A percentile compares a stretch with the other conserved stretches of the same genome.
Conservation (phyloP, 805 yeast genomes). For the Yarrowia sp. region DNA sequence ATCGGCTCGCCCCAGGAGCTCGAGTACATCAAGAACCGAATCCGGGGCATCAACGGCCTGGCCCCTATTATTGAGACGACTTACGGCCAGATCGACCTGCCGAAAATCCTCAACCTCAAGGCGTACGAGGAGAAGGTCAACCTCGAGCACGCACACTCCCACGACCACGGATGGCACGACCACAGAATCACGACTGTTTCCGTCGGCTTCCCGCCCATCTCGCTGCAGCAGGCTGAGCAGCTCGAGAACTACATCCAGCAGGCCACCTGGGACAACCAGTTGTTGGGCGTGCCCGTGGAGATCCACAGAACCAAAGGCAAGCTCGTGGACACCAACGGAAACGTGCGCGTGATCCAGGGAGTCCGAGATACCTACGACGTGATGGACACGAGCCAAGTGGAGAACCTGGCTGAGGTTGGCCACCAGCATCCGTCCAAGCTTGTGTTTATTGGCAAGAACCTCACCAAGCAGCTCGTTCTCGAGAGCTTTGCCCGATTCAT, state of each 20-base stretch:
- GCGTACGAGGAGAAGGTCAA: constrained; percentile 56
- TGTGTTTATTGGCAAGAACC: constrained; percentile 72
- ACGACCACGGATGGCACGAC: constrained; percentile 35
- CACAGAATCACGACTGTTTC: constrained; percentile 52
- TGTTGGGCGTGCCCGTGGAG: constrained; percentile 50
- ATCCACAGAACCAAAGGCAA: constrained; percentile 83
- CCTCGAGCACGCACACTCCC: constrained; percentile 30
- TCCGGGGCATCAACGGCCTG: constrained; percentile 59
- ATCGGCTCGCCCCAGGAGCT: constrained; percentile 36
- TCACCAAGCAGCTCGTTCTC: constrained; percentile 39
- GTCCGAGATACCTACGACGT: constrained; percentile 91
- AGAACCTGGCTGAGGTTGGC: constrained; percentile 38
- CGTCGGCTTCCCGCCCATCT: constrained; percentile 46
- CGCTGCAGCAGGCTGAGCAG: constrained; percentile 42
- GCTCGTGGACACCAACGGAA: constrained; percentile 44
- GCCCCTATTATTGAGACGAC: constrained; percentile 67
- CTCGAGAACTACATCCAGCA: constrained; percentile 66
- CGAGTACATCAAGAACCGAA: constrained; percentile 41
- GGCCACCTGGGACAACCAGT: constrained; percentile 68
- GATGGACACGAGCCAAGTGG: constrained; percentile 43
- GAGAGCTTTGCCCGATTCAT: constrained; percentile 19
- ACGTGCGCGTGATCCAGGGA: constrained; percentile 74
- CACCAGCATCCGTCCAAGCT: constrained; percentile 52
- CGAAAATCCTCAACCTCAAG: constrained; percentile 68
- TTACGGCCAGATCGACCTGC: constrained; percentile 72